Percentiles rank a stretch among this genome's conserved stretches.
These are phyloP conservation scores for Fusarium sp. DNA, from an alignment of 2,329 filamentous ascomycete genomes.

Conservation along the genomic window DNA sequence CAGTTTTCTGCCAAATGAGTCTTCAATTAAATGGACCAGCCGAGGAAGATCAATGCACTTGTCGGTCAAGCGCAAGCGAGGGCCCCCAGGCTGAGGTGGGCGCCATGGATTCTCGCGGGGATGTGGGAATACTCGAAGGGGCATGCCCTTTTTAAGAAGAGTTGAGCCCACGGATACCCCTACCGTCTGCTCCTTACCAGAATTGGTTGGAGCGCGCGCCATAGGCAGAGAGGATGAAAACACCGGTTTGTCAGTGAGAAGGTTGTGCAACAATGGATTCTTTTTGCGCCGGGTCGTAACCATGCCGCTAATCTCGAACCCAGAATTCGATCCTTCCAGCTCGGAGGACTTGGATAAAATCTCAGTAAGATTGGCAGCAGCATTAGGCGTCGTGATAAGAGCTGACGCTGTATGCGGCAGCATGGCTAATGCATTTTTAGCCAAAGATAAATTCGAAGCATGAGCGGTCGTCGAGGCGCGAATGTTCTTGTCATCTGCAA, in stretches of 20 bases:
- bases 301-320: constrained; percentile 60
- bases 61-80: constrained; percentile 78
- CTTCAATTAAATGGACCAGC: constrained; percentile 87
- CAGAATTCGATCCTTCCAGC: constrained; percentile 60
- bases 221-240: constrained; percentile 91
- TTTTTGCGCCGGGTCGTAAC: constrained; percentile 66
- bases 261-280: constrained; percentile 94
- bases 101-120: constrained; percentile 76
- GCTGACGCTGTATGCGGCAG: constrained; percentile 88
- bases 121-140: constrained; percentile 84
- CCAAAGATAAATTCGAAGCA: constrained; percentile 77
- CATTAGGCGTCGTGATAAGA: constrained; percentile 85
- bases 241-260: constrained; percentile 93
- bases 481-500: constrained; percentile 48
- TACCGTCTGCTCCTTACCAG: constrained; percentile 21
- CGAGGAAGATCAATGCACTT: constrained; percentile 84
- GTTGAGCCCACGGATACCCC: constrained; percentile 68
- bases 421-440: constrained; percentile 75
- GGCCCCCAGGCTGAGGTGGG: constrained; percentile 68
- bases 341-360: constrained; percentile 51
- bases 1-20: constrained; percentile 88
- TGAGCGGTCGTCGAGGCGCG: constrained; percentile 57
- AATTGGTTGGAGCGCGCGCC: constrained; percentile 64
- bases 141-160: constrained; percentile 91
- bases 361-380: constrained; percentile 69